Evolutionary conservation across 2,329 filamentous ascomycete genomes (phyloP), one percentile per base, ranked within the genome.

Genomic region (Penicillium sp.): DNA sequence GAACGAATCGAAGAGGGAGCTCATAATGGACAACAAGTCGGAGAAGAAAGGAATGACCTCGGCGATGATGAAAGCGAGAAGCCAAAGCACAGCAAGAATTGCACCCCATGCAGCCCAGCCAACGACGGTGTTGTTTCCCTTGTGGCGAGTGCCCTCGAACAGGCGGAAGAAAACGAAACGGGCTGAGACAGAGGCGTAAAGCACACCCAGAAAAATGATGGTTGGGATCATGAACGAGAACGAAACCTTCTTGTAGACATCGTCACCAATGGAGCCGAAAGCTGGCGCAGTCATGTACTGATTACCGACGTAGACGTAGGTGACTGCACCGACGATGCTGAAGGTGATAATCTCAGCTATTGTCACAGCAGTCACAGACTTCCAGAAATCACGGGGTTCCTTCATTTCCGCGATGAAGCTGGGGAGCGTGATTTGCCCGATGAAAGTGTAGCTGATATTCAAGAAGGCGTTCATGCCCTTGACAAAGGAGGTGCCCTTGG

Each of bases 151-250:
- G 64, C 86, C 85, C 53, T 87, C 84, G 73, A 96, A 96, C 16
- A 94, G 69, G 59, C 90, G 89, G 82, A 96, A 95, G 78, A 96
- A 96, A 66, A 97, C 78, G 76, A 97, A 96, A 29, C 92, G 88
- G 0, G 89, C 88, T 4, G 90, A 92, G 1, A 97, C 90, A 0
- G 90, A 94, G 13, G 92, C 91, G 70, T 97, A 97, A 16, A 97
- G 75, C 0, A 95, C 90, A 7, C 92, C 92, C 4, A 97, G 76
- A 78, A 97, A 97, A 68, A 97, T 91, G 61, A 97, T 81, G 0
- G 92, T 97, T 0, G 92, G 92, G 30, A 97, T 88, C 91, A 96
- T 96, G 78, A 97, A 96, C 11, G 88, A 91, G 74, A 96, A 97
- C 0, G 90, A 84, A 2, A 94, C 81, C 77, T 96, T 96, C 77